Conservation (phyloP, 2,329 filamentous ascomycete genomes). For the Fusarium sp. region DNA sequence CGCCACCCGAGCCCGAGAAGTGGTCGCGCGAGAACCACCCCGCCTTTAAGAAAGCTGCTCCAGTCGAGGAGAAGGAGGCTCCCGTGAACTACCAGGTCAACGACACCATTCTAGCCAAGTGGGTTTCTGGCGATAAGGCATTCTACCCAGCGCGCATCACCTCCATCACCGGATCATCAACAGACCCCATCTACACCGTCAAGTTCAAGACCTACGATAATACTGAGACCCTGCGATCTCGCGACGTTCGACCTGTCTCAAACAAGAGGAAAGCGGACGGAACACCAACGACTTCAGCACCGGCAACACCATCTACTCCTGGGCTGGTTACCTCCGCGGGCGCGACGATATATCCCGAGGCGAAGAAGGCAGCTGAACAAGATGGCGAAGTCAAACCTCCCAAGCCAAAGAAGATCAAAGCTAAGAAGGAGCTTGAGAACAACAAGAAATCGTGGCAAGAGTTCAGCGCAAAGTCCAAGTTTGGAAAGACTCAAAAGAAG, state of each 20-base stretch:
- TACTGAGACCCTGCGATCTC: slow-evolving; percentile 82
- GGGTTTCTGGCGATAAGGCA: slow-evolving; percentile 86
- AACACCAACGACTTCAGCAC: slow-evolving; percentile 63
- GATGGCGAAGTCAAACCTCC: slow-evolving; percentile 76
- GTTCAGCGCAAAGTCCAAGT: slow-evolving; percentile 83
- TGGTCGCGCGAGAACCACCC: slow-evolving; percentile 86
- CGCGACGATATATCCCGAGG: slow-evolving; percentile 70
- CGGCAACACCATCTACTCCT: slow-evolving; percentile 51
- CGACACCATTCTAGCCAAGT: slow-evolving; percentile 90
- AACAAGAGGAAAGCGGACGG: slow-evolving; percentile 90
- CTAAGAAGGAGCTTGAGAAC: slow-evolving; percentile 89
- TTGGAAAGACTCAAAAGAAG: slow-evolving; percentile 77
- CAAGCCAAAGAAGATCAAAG: slow-evolving; percentile 89
- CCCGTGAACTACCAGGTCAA: slow-evolving; percentile 81
- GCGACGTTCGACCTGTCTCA: slow-evolving; percentile 84
- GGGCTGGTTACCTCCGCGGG: slow-evolving; percentile 65
- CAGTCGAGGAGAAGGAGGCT: slow-evolving; percentile 58
- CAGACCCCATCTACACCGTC: slow-evolving; percentile 91
- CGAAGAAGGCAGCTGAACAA: slow-evolving; percentile 69
- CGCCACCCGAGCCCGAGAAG: slow-evolving; percentile 72
- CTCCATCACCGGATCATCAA: slow-evolving; percentile 91
- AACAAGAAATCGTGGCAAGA: slow-evolving; percentile 96
- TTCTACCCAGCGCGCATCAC: slow-evolving; percentile 96
- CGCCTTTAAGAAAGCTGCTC: slow-evolving; percentile 70
- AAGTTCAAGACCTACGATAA: slow-evolving; percentile 93